Evolutionary conservation across 78 protist genomes (phyloP), one percentile per base, ranked within the genome.

Genomic region (Dictyostelium citrinum): DNA sequence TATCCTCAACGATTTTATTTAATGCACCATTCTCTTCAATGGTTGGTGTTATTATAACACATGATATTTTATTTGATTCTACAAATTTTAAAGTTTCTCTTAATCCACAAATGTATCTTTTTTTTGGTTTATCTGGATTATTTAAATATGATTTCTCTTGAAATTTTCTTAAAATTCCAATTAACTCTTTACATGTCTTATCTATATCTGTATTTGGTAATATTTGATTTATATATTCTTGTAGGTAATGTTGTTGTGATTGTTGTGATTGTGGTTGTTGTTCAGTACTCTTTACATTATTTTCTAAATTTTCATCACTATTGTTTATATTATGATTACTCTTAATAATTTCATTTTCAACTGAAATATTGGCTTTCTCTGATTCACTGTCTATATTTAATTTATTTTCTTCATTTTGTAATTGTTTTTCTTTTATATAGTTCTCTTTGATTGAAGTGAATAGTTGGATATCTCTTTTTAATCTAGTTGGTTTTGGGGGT

Each of bases 31-130:
- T 27, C 27, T 77, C 92, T 5, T 86, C 92, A 8, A 86, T 61
- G 20, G 78, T 86, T 75, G 83, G 84, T n/a, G 92, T 74, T 41
- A 86, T 45, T 7, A 86, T 86, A 24, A 86, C 92, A 75, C 64
- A 49, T 22, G 29, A 16, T 2, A 86, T 35, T 43, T 58, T 55
- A 16, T 51, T 58, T 55, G 58, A 75, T 11, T 77, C 92, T 2
- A 74, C 35, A 2, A 37, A 61, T 22, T 80, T 74, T 29, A 58
- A 75, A 51, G 79, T 77, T 68, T 86, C 92, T 60, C 92, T 74
- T n/a, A 86, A 14, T 16, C 92, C 92, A 33, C 31, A 31, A 43
- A 86, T 41, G 16, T 37, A 86, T 86, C 92, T 86, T 72, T 77
- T 74, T 45, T 86, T 86, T 49, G 51, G 46, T 61, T 86, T 86